These are phyloP conservation scores for Sherardia arvensis DNA, from an alignment of 257 asterid genomes.

Conservation along the genomic window DNA sequence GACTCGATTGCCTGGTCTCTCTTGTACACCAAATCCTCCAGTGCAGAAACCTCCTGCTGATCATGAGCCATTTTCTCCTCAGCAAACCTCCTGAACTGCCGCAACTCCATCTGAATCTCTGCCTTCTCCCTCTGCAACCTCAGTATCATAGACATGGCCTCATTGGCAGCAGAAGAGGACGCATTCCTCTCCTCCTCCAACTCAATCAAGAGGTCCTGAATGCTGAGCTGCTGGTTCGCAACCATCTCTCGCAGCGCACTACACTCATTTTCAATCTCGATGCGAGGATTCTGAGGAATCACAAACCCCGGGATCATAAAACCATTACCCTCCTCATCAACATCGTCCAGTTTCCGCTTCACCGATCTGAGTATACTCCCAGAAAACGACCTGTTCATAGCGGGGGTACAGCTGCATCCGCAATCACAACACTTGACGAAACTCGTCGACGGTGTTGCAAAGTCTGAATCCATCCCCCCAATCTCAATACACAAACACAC, in stretches of 20 bases:
- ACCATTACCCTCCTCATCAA: constrained; percentile 30
- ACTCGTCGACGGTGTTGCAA: constrained; percentile 28
- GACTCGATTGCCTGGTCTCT: constrained; percentile 75
- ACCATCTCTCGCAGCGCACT: constrained; percentile 73
- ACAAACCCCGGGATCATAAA: constrained; percentile 34
- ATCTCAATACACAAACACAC: constrained; percentile 10
- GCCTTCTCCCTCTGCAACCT: constrained; percentile 92
- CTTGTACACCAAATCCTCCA: constrained; percentile 87
- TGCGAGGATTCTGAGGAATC: constrained; percentile 60
- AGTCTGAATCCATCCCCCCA: constrained; percentile 47
- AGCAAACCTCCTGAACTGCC: constrained; percentile 77
- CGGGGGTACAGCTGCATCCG: constrained; percentile 48
- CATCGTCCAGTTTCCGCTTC: constrained; percentile 58
- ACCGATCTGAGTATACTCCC: constrained; percentile 56
- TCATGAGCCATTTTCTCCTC: constrained; percentile 97
- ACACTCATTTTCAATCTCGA: constrained; percentile 73
- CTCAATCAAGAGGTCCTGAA: constrained; percentile 62
- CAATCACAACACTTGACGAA: constrained; percentile 60
- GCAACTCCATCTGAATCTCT: constrained; percentile 82
- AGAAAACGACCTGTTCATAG: constrained; percentile 35
- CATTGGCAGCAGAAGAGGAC: constrained; percentile 85
- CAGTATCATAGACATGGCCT: constrained; percentile 95
- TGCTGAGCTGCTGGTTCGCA: constrained; percentile 55
- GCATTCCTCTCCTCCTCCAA: constrained; percentile 98
- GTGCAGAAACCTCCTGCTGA: constrained; percentile 51